Percentiles rank a stretch among this genome's conserved stretches.
Conservation (phyloP, 441 rosid species). For the Euphorbia schlechtendalii region DNA sequence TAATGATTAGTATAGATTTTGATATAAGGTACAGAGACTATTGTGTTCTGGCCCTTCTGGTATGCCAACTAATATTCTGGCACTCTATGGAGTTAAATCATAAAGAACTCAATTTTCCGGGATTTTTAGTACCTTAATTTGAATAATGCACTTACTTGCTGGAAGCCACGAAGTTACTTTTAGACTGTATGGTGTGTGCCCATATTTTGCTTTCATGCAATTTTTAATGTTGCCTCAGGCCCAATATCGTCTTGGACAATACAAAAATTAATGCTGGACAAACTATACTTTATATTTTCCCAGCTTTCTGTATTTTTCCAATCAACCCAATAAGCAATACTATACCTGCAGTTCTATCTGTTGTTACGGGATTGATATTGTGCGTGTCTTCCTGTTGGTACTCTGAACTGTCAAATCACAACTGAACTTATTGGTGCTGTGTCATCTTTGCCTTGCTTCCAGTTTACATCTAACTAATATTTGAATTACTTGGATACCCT, state of each 20-base stretch:
- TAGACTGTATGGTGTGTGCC: not conserved
- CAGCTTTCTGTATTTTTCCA: not conserved
- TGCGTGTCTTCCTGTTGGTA: not conserved
- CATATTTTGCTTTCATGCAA: not conserved
- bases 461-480: not conserved
- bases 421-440: slow-evolving; percentile 1
- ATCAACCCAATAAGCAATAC: not conserved
- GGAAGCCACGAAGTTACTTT: not conserved
- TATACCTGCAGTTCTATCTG: not conserved
- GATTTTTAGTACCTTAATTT: not conserved
- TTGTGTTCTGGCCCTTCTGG: not conserved
- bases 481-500: not conserved
- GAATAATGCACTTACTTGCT: not conserved
- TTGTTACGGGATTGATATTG: not conserved
- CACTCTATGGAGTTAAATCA: too few relatives aligned
- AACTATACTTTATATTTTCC: not conserved
- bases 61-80: not conserved
- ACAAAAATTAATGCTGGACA: not conserved
- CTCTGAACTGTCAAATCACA: not conserved
- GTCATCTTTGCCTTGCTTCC: not conserved
- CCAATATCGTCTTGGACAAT: not conserved
- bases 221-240: not conserved
- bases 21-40: not conserved
- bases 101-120: too few relatives aligned
- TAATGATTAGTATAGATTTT: too few relatives aligned